Percentiles rank a stretch among this genome's conserved stretches.
These are phyloP conservation scores for Acephala macrosclerotiorum DNA, from an alignment of 2,329 filamentous ascomycete species.

Conservation along the genomic window DNA sequence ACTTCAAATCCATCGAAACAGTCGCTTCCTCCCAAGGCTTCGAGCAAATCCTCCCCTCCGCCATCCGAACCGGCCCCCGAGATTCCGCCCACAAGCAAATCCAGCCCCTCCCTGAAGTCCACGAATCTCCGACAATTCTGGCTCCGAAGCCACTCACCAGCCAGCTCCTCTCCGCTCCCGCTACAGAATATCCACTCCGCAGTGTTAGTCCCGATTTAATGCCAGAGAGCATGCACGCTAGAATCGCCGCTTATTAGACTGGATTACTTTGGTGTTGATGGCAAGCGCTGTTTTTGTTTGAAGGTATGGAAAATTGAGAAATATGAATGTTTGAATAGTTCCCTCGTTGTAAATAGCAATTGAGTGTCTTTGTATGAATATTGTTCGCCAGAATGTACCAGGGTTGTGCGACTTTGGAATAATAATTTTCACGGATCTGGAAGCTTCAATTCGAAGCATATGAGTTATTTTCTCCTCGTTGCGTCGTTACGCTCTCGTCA, in stretches of 20 bases:
- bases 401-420: too few relatives aligned
- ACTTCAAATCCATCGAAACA: constrained; percentile 76
- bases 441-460: too few relatives aligned
- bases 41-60: constrained; percentile 64
- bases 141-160: constrained; percentile 63
- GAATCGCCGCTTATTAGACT: constrained; percentile 35
- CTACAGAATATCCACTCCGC: constrained; percentile 61
- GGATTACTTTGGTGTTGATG: background rate
- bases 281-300: background rate
- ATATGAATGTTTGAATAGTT: background rate
- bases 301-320: background rate
- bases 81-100: constrained; percentile 30
- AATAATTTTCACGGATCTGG: too few relatives aligned
- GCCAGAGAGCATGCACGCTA: constrained; percentile 53
- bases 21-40: constrained; percentile 64
- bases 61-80: constrained; percentile 59
- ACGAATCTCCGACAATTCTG: constrained; percentile 52
- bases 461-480: too few relatives aligned
- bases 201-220: constrained; percentile 65
- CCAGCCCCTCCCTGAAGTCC: constrained; percentile 32
- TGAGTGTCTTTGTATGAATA: background rate
- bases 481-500: too few relatives aligned
- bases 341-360: constrained; percentile 7
- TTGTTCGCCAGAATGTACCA: background rate
- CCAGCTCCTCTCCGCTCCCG: constrained; percentile 61